Evolutionary conservation across 305 asterid genomes (phyloP).

Genomic region (Fraxinus latifolia): DNA sequence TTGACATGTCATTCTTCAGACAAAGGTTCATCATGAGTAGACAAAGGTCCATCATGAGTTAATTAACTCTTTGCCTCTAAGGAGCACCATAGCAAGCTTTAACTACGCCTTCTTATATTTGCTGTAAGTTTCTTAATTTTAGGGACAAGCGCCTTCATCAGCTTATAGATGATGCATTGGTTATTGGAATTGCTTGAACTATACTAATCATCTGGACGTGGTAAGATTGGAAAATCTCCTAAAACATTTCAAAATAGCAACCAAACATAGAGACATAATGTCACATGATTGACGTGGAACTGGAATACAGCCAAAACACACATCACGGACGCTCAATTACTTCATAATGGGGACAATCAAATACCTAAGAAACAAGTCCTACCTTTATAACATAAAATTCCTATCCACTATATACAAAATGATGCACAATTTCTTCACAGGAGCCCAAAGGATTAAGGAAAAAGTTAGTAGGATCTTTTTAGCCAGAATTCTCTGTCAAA

Average conservation of each 20-base stretch:
- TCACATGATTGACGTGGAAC: background rate
- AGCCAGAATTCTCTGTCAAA: background rate
- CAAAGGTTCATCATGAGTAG: background rate
- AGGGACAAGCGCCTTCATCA: background rate
- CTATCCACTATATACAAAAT: background rate
- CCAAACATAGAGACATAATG: background rate
- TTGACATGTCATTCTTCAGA: background rate
- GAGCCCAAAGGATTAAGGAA: background rate
- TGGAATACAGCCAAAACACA: background rate
- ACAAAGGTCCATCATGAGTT: background rate
- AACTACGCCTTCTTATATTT: background rate
- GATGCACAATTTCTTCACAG: background rate
- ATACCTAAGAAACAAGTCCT: background rate
- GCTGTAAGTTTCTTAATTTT: background rate
- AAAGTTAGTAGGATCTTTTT: background rate
- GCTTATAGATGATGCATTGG: background rate
- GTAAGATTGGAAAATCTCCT: background rate
- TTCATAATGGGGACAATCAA: background rate
- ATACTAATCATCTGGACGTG: background rate
- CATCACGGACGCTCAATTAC: background rate
- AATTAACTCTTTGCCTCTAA: background rate
- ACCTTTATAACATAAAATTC: background rate
- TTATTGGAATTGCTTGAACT: background rate
- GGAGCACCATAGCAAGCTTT: background rate
- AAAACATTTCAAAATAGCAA: background rate